Evolutionary conservation across 2,329 filamentous ascomycete species (phyloP), one percentile per base, ranked within the genome.

Genomic region (Thielaviopsis euricoi): DNA sequence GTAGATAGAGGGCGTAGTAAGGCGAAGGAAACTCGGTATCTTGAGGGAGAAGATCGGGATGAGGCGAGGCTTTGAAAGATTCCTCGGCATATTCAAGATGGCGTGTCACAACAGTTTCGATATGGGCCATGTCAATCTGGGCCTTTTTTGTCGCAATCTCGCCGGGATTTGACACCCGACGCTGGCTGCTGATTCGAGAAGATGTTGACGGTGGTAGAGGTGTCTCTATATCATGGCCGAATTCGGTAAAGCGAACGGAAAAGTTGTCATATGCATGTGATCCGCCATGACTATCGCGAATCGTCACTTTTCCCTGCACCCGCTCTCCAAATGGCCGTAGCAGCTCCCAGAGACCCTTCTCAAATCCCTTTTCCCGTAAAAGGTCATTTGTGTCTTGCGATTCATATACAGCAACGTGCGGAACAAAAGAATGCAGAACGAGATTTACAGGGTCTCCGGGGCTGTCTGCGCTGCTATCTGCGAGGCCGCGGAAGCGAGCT

Each of bases 301-400:
- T 85, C 3, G 87, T 87, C 55, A 98, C 85, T 66, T 93, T 95
- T 29, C 93, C 93, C 54, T 85, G 81, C 0, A 97, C 79, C 17
- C 78, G 80, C 71, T 98, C 93, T 29, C 93, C 93, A 72, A 95
- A 98, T 0, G 93, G 91, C 55, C 91, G 78, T 58, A 98, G 72
- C 23, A 98, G 73, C 69, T 95, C 87, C 74, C 89, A 84, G 53
- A 98, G 76, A 0, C 91, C 90, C 51, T 82, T 78, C 46, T 81
- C 75, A 63, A 97, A 87, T 0, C 94, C 94, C 71, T 98, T 98
- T 62, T 86, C 83, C 60, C 76, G 77, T 57, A 89, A 78, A 60
- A 98, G 71, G 59, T 84, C 79, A 66, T 96, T 86, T 0, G 89
- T 93, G 67, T 97, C 91, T 17, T 79, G 74, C 15, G 91, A 95